Conservation (phyloP, 2,329 filamentous ascomycete species). For the Colletotrichum sp. region DNA sequence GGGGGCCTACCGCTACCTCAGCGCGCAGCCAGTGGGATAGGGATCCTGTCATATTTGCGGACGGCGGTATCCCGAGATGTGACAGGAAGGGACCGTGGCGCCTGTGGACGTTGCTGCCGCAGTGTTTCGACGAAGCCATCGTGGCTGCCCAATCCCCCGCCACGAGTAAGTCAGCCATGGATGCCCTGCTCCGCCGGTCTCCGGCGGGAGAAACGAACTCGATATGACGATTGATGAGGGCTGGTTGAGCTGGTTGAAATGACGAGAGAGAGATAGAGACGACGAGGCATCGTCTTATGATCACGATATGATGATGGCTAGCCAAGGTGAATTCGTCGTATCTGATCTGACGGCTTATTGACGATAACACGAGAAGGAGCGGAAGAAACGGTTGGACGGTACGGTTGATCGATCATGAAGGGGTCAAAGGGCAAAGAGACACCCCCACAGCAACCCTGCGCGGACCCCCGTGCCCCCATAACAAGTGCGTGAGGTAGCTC, state of each 20-base stretch:
- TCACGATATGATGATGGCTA: background rate
- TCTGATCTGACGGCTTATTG: background rate
- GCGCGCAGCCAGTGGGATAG: background rate
- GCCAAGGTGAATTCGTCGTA: background rate
- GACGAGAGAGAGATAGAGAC: background rate
- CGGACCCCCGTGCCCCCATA: background rate
- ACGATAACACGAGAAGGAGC: background rate
- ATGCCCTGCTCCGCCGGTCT: background rate
- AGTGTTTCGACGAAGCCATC: background rate
- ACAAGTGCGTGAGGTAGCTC: background rate
- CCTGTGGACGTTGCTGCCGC: background rate
- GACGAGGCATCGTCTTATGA: background rate
- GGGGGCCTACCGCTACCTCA: background rate
- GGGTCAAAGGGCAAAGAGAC: background rate
- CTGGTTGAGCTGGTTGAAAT: background rate
- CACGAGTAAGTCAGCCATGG: background rate
- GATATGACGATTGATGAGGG: background rate
- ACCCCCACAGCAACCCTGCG: background rate
- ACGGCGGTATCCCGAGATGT: slow-evolving; percentile 13
- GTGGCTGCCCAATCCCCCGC: slow-evolving; percentile 5
- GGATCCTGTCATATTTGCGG: slow-evolving; percentile 12
- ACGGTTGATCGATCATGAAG: background rate
- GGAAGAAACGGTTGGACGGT: background rate
- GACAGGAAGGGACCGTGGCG: background rate
- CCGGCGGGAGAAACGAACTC: background rate